Evolutionary conservation across 441 rosid species (phyloP), one percentile per base, ranked within the genome.

Genomic region (Biscutella laevigata): DNA sequence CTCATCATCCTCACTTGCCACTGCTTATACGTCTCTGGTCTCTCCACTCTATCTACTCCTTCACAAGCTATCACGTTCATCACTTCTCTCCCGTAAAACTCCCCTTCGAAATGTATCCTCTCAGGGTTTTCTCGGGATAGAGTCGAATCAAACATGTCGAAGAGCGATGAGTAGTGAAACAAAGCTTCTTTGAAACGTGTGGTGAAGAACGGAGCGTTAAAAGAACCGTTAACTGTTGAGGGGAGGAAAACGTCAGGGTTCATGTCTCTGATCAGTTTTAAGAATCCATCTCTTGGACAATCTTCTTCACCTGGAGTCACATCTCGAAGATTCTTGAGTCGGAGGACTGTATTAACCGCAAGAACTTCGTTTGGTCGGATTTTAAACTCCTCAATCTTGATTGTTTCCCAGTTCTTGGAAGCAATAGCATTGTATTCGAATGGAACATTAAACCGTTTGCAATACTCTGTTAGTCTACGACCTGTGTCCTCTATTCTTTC

Each of bases 131-230:
- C 88, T 4, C 71, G 69, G 0, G 79, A 35, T 0, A 80, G 41
- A 0, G 44, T 78, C 0, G 68, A 70, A 6, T 83, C 91, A 40
- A 69, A 80, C 81, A 88, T 77, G 37, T 91, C 98, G 26, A 76
- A 88, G 20, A 82, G 21, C 0, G 95, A 58, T 0, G 98, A 88
- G 78, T 66, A 91, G 27, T 85, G 78, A 67, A 77, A 88, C 40
- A 85, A 59, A 0, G 95, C 95, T 72, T 91, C 95, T 22, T 77
- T 63, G 66, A 91, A 91, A 53, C 98, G 52, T 1, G 87, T 76
- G 33, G 75, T 74, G 15, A 91, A 91, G 73, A 85, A 91, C 0
- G 96, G 96, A 1, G 96, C 87, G 22, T 79, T 88, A 62, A 80
- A 78, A 5, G 88, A 71, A 1, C 96, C 98, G 39, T 88, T 91